Base-by-base conservation (phyloP, 2,329 filamentous ascomycete species). In the Ambrosiella xylebori region DNA sequence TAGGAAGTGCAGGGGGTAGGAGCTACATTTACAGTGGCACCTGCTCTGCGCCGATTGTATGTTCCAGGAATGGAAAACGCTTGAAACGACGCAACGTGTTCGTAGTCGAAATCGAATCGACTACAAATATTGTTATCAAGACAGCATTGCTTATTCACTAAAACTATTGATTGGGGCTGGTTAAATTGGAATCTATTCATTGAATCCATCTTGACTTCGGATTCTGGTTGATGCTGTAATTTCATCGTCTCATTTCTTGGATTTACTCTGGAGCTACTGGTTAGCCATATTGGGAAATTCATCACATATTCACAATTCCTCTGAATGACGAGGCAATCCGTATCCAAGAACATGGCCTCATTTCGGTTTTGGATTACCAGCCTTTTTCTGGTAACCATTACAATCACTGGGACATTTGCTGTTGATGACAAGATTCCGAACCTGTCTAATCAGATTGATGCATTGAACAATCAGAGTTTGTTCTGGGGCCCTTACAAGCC, bases 401-500 rank as follows among this genome's bases (percentile, higher is more conserved):
- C 56, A 5, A 38, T 59, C 15, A 54, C 44, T 17, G 57, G 57
- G 12, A 37, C 53, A 19, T 36, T 58, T 15, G 53, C 53, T 35
- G 35, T 45, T 38, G 49, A 55, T 15, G 39, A 50, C 13, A 36
- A 39, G 9, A 45, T 17, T n/a, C 5, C 15, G 17, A 51, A 54
- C 8, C 19, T 56, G 9, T 58, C 59, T 7, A 45, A 38, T 41
- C 56, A 61, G 45, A 61, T 61, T 45, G 56, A 61, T 53, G 59
- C 59, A 5, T 54, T 74, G 62, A 80, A 80, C 66, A 95, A 97
- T 70, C 79, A 94, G 66, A 91, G 85, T 66, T 76, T 98, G 64
- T 76, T 97, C 73, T 98, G 93, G 93, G 93, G 93, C 0, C 88
- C 93, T 1, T 98, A 97, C 72, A 81, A 88, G 64, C 86, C 91